phyloP scores from a whole-genome alignment of 73 alveolate species.

The Stentor roeselii region DNA sequence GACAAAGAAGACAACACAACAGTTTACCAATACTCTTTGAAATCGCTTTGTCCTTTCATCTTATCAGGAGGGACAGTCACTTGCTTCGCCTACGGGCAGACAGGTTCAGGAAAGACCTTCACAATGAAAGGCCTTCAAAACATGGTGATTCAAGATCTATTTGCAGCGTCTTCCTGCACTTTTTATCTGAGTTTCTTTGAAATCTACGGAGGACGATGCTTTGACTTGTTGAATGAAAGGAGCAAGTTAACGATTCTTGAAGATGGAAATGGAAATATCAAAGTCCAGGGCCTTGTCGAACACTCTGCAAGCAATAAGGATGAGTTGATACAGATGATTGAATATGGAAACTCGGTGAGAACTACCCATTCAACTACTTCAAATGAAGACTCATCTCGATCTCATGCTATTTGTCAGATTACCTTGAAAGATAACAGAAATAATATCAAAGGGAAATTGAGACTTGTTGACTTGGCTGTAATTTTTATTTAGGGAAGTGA shows the following conservation, averaged over 20 bases:
- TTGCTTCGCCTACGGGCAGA: slow-evolving; percentile 97
- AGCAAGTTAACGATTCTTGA: slow-evolving; percentile 85
- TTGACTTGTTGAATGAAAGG: slow-evolving; percentile 89
- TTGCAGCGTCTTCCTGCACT: slow-evolving; percentile 36
- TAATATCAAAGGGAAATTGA: slow-evolving; percentile 74
- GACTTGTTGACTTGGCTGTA: slow-evolving; percentile 88
- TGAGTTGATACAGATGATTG: slow-evolving; percentile 84
- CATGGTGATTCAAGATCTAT: slow-evolving; percentile 76
- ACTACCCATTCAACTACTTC: slow-evolving; percentile 96
- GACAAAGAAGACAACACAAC: slow-evolving; percentile 74
- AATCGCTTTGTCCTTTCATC: slow-evolving; percentile 68
- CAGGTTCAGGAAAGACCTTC: slow-evolving; percentile 98
- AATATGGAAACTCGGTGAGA: slow-evolving; percentile 84
- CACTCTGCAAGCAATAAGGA: slow-evolving; percentile 71
- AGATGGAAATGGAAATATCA: slow-evolving; percentile 83
- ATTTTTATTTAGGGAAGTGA: slow-evolving; percentile 74
- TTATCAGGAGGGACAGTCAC: slow-evolving; percentile 92
- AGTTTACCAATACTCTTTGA: slow-evolving; percentile 71
- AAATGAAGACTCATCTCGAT: slow-evolving; percentile 93
- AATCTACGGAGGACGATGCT: slow-evolving; percentile 94
- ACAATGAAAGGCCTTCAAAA: slow-evolving; percentile 91
- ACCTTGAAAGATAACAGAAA: slow-evolving; percentile 71
- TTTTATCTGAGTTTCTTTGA: slow-evolving; percentile 90
- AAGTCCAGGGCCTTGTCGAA: slow-evolving; percentile 90
- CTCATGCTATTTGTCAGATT: slow-evolving; percentile 94